Evolutionary conservation across 2,329 filamentous ascomycete genomes (phyloP), one percentile per base, ranked within the genome.

Genomic region (Fusarium denticulatum): DNA sequence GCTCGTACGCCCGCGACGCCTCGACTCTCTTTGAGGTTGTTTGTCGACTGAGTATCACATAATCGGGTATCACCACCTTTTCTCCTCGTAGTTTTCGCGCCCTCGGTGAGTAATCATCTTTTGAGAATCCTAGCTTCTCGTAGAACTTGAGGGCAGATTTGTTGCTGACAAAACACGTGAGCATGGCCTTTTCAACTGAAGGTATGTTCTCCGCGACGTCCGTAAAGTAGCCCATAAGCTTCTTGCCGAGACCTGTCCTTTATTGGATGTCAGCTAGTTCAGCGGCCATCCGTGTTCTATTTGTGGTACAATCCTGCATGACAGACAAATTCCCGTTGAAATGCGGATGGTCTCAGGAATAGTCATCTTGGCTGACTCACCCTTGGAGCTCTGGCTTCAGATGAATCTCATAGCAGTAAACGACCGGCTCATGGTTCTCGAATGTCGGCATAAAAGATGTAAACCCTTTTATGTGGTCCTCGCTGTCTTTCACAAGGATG

Each of bases 321-420:
- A 39, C 34, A 15, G 57, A 39, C 24, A 20, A 11, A 49, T 26
- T 39, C 69, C 55, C 30, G 39, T 67, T 59, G 59, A 43, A 59
- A 62, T 58, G 39, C 43, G 56, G 55, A 57, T 46, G 22, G 24
- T 28, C 32, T 49, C 32, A 49, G 45, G 39, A 20, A 50, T 34
- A 26, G n/a, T 53, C 20, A 56, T 39, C 36, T 58, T 59, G 46
- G 39, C 57, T 49, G 16, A 81, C 82, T 70, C 80, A 89, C 83
- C 91, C 86, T 73, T 89, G 88, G 9, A 93, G 79, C 3, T 84
- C 81, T 3, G 85, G 82, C 42, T 84, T 81, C 7, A 95, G 86
- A 78, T 96, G 93, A 40, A 96, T 89, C 82, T 96, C 93, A 79
- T 95, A 96, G 80, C 93, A 91, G 80, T 95, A 96, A 26, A 94